Evolutionary conservation across 2,329 filamentous ascomycete species (phyloP).

Genomic region (Leptographium flavum): DNA sequence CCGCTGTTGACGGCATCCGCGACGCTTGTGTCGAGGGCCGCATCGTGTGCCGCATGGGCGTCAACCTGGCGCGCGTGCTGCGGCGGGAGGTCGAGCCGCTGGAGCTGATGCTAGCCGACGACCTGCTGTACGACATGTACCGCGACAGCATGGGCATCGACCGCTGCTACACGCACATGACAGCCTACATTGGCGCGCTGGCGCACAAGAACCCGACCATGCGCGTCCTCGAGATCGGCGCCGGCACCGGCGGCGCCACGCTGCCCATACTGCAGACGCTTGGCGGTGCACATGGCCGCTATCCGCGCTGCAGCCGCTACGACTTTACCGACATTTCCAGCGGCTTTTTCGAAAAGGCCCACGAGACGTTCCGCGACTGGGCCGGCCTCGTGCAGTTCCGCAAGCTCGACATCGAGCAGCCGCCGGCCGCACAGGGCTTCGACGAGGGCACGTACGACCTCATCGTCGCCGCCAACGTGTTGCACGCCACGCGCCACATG

Average conservation of each 20-base stretch:
- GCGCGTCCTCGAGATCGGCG: slow-evolving; percentile 24
- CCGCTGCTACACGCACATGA: slow-evolving; percentile 7
- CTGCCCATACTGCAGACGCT: too few species aligned
- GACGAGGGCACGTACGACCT: slow-evolving; percentile 20
- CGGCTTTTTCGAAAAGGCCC: slow-evolving; percentile 18
- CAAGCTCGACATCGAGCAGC: slow-evolving; percentile 20
- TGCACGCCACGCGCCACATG: slow-evolving; percentile 17
- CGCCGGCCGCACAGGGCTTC: slow-evolving; percentile 20
- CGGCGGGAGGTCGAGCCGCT: neutral
- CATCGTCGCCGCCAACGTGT: slow-evolving; percentile 22
- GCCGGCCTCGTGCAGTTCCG: slow-evolving; percentile 15
- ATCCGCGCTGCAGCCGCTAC: too few species aligned
- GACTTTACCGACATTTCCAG: slow-evolving; percentile 11
- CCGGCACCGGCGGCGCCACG: slow-evolving; percentile 17
- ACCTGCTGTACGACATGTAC: slow-evolving; percentile 11
- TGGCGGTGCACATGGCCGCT: too few species aligned
- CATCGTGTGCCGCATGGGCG: slow-evolving; percentile 10
- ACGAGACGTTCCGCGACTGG: slow-evolving; percentile 14
- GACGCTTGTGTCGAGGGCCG: neutral
- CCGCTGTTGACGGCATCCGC: neutral
- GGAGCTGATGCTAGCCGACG: neutral
- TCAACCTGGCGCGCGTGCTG: neutral
- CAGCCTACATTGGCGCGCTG: slow-evolving; percentile 4
- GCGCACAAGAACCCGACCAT: slow-evolving; percentile 14
- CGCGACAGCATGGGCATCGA: slow-evolving; percentile 6